Evolutionary conservation across 805 yeast species (phyloP).

Genomic region (Sungouiella blattae): DNA sequence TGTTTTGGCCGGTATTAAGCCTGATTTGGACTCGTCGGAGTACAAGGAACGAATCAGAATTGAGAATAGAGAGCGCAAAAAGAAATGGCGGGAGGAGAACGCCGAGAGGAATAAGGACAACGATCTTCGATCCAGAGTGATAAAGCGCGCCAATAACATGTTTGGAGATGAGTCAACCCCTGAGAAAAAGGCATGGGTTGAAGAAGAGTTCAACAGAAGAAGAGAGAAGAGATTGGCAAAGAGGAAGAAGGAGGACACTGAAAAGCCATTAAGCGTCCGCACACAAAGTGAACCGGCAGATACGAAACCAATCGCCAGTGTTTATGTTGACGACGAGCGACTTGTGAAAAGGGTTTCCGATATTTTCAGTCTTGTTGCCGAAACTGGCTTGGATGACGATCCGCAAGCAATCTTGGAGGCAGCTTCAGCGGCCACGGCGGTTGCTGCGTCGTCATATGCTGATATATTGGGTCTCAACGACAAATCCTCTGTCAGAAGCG

Average conservation of each 20-base stretch:
- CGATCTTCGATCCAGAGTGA: conserved; percentile 76
- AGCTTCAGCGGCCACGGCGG: conserved; percentile 22
- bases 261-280: background rate
- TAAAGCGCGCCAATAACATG: conserved; percentile 62
- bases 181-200: conserved; percentile 65
- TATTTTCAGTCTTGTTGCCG: conserved; percentile 34
- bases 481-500: conserved; percentile 3
- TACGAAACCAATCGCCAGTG: conserved; percentile 7
- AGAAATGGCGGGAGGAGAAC: conserved; percentile 80
- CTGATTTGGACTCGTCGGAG: conserved; percentile 31
- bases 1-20: conserved; percentile 19
- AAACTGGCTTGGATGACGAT: conserved; percentile 29
- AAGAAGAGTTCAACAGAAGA: conserved; percentile 64
- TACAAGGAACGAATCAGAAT: conserved; percentile 55
- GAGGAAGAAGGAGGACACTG: conserved; percentile 30
- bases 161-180: conserved; percentile 61
- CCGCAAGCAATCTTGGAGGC: conserved; percentile 25
- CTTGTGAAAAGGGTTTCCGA: conserved; percentile 27
- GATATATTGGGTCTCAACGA: conserved; percentile 3
- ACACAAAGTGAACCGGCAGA: conserved; percentile 1
- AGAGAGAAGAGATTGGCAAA: conserved; percentile 56
- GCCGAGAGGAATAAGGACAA: conserved; percentile 80
- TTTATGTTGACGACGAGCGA: conserved; percentile 22
- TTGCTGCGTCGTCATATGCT: conserved; percentile 10
- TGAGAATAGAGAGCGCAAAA: conserved; percentile 75